Evolutionary conservation across 768 basidiomycete species (phyloP), one percentile per base, ranked within the genome.

Genomic region (Collybia nuda): DNA sequence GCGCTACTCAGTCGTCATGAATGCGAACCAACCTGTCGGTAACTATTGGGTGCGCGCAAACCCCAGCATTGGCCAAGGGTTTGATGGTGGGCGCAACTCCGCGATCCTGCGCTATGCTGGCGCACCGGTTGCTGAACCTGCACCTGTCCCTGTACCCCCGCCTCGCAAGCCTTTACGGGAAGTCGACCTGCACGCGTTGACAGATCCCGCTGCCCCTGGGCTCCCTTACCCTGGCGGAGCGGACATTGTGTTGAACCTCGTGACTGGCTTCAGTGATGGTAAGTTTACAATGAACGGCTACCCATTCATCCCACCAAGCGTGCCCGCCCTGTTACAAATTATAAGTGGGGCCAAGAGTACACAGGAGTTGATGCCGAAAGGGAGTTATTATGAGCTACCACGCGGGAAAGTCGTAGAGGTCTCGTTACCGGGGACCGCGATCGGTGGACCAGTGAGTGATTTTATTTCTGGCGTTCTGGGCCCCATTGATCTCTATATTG

Each of bases 31-130:
- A 47, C 55, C 71, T 0, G 57, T 75, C 18, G 68, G 62, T 11
- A 85, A 80, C 55, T 85, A 84, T 60, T 85, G 74, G 73, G 63
- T 75, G 40, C 70, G 72, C 39, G 62, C 72, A 19, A 52, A 65
- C 46, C 63, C 64, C 47, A 57, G 59, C 50, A 52, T 40, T n/a
- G n/a, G 46, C 14, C 43, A 29, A 29, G 67, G 56, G 12, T 74
- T 74, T 48, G 56, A 47, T 0, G 63, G 62, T 18, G 72, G 71
- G 7, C 63, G 74, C 48, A 80, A 77, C 58, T 68, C 68, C 46
- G 81, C 79, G 2, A 79, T 83, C 47, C 57, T 83, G 19, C 73
- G 77, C 42, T 83, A 83, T 50, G 57, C 24, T 0, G 76, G 74
- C 11, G 81, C 81, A 9, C 56, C 66, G 1, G 48, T 43, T 14